Conservation (phyloP, 345 rosid species). For the Eucalyptus marginata region DNA sequence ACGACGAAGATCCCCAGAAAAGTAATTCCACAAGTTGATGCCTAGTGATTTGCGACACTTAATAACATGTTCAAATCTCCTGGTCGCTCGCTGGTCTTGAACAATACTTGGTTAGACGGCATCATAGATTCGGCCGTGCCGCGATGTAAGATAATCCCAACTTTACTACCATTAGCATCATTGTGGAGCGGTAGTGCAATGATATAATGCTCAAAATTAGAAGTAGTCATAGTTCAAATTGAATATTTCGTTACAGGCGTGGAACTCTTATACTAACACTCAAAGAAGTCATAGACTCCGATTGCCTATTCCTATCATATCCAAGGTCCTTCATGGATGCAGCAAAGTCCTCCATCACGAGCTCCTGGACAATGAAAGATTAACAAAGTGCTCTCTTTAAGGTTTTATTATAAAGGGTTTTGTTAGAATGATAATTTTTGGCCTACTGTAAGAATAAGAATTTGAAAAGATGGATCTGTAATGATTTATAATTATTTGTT, state of each 20-base stretch:
- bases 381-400: not conserved
- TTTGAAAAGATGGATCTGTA: no score
- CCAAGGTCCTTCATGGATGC: not conserved
- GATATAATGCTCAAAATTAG: not conserved
- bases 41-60: not conserved
- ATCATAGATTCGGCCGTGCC: not conserved
- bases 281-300: not conserved
- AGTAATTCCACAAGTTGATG: not conserved
- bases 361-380: not conserved
- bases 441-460: no score
- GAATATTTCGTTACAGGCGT: fast-evolving
- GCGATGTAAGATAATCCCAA: fast-evolving
- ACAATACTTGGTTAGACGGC: not conserved
- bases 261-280: not conserved
- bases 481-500: no score
- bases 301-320: not conserved
- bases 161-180: not conserved
- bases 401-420: not conserved
- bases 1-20: not conserved
- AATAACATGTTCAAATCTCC: not conserved
- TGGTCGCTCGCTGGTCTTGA: not conserved
- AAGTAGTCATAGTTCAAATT: fast-evolving
- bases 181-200: not conserved
- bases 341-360: not conserved
- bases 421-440: no score